phyloP scores from a whole-genome alignment of 768 basidiomycete species.

The Mycena haematopus region DNA sequence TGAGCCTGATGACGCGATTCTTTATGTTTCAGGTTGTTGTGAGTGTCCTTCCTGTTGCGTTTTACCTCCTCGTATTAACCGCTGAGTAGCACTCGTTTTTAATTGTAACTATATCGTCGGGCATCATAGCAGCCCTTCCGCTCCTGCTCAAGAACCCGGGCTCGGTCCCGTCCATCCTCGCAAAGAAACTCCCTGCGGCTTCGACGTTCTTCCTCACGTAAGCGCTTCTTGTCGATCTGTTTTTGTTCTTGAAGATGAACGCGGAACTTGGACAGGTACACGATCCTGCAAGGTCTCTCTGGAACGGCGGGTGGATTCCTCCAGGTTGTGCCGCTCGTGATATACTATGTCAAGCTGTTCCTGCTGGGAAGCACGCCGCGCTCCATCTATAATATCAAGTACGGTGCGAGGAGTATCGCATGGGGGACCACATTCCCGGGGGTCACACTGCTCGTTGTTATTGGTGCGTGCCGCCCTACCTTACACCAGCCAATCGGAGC shows the following conservation, averaged over 20 bases:
- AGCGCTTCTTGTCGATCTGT: background rate
- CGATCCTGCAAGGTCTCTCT: constrained; percentile 81
- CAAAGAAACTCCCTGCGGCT: constrained; percentile 78
- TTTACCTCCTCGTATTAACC: background rate
- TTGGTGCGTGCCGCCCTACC: constrained; percentile 56
- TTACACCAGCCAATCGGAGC: too few species aligned
- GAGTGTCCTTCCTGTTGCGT: constrained; percentile 42
- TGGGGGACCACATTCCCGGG: constrained; percentile 82
- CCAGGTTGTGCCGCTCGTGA: constrained; percentile 70
- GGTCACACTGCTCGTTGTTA: constrained; percentile 82
- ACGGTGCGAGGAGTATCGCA: constrained; percentile 64
- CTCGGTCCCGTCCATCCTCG: constrained; percentile 73
- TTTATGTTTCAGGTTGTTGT: constrained; percentile 94
- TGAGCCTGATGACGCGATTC: constrained; percentile 90
- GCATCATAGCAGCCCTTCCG: constrained; percentile 76
- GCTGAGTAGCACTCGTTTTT: constrained; percentile 87
- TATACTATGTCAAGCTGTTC: constrained; percentile 92
- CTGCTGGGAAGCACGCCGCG: constrained; percentile 90
- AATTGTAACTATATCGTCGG: constrained; percentile 84
- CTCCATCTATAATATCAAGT: constrained; percentile 84
- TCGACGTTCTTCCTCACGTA: constrained; percentile 90
- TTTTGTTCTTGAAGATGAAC: background rate
- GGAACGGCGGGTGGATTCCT: constrained; percentile 84
- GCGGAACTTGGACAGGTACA: constrained; percentile 46
- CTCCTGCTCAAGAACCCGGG: constrained; percentile 70